Evolutionary conservation across 495 filamentous ascomycete genomes (phyloP).

Genomic region (Cercophora samala): DNA sequence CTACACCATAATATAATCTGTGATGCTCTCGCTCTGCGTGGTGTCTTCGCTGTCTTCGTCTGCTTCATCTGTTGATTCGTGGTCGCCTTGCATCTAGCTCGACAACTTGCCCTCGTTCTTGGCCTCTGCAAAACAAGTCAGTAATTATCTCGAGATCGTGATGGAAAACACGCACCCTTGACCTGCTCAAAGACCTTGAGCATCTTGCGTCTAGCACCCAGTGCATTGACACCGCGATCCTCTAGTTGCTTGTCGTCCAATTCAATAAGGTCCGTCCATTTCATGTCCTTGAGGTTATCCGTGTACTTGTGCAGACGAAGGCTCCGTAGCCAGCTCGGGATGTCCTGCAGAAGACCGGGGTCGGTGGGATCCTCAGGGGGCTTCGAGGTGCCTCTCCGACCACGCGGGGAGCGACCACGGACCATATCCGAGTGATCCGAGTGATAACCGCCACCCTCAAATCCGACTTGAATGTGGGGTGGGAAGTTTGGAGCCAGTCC

Average conservation of each 20-base stretch:
- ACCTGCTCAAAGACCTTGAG: slow-evolving; percentile 98
- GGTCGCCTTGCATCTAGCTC: slow-evolving; percentile 12
- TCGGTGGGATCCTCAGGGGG: slow-evolving; percentile 97
- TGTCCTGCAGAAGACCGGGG: slow-evolving; percentile 84
- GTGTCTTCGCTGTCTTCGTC: not conserved
- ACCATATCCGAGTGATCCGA: slow-evolving; percentile 90
- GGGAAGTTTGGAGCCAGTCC: slow-evolving; percentile 68
- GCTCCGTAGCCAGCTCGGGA: slow-evolving; percentile 92
- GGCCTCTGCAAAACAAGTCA: slow-evolving; percentile 27
- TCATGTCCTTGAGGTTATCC: slow-evolving; percentile 93
- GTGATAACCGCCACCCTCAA: slow-evolving; percentile 76
- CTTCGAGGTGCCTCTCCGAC: slow-evolving; percentile 90
- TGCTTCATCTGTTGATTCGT: not conserved
- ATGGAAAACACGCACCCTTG: slow-evolving; percentile 49
- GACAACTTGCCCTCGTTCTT: slow-evolving; percentile 51
- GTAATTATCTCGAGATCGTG: not conserved
- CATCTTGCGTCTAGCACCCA: slow-evolving; percentile 96
- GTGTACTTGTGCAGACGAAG: slow-evolving; percentile 97
- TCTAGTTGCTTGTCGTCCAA: slow-evolving; percentile 92
- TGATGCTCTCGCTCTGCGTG: not conserved
- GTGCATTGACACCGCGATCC: slow-evolving; percentile 88
- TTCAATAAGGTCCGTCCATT: slow-evolving; percentile 91
- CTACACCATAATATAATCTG: not conserved
- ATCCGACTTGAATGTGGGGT: slow-evolving; percentile 66
- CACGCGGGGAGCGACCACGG: slow-evolving; percentile 87